These are phyloP conservation scores for Fusarium denticulatum DNA, from an alignment of 2,329 filamentous ascomycete species.

Conservation along the genomic window DNA sequence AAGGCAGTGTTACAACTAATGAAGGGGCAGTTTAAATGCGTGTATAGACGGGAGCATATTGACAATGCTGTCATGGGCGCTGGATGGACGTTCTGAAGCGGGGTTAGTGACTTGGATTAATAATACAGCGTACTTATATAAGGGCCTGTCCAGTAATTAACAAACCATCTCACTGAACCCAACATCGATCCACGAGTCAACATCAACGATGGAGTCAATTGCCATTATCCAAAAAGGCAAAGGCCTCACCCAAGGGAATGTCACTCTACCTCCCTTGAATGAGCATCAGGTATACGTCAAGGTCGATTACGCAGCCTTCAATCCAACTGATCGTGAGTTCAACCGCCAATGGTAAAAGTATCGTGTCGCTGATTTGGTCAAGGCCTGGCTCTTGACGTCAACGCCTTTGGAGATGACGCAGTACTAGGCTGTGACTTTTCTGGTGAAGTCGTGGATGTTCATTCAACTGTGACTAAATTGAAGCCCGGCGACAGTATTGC, in stretches of 20 bases:
- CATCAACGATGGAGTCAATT: background rate
- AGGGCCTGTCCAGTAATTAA: background rate
- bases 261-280: slow-evolving; percentile 1
- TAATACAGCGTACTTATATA: background rate
- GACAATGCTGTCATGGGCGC: background rate
- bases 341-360: no score
- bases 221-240: slow-evolving; percentile 17
- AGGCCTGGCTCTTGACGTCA: slow-evolving; percentile 47
- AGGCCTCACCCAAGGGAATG: background rate
- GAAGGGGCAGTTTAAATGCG: background rate
- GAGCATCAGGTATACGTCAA: slow-evolving; percentile 39
- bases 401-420: slow-evolving; percentile 51
- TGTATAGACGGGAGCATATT: background rate
- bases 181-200: background rate
- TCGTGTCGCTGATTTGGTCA: background rate
- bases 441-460: slow-evolving; percentile 47
- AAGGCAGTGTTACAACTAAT: background rate
- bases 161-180: background rate
- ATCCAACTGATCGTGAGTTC: slow-evolving; percentile 41
- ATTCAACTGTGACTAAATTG: slow-evolving; percentile 31
- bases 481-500: slow-evolving; percentile 28
- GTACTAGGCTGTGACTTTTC: slow-evolving; percentile 52
- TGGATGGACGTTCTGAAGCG: background rate
- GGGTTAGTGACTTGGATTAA: background rate
- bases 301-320: slow-evolving; percentile 39